Conservation (phyloP, 257 asterid genomes). For the Galeopsis tetrahit region DNA sequence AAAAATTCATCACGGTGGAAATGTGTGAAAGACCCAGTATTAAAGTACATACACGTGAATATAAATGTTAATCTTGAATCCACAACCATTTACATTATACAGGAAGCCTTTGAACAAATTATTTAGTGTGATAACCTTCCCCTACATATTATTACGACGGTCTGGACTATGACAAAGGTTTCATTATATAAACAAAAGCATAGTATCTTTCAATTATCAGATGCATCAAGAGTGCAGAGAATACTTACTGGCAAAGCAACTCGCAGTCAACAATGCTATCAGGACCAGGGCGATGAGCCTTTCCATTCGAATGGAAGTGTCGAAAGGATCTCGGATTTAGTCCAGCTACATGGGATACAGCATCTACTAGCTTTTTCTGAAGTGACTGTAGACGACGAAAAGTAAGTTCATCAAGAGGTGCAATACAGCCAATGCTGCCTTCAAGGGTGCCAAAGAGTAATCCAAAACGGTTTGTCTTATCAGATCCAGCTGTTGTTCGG, state of each 20-base stretch:
- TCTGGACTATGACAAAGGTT: too few species aligned
- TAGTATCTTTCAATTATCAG: too few species aligned
- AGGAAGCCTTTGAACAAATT: too few species aligned
- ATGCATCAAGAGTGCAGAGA: neutral
- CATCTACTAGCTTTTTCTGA: conserved; percentile 90
- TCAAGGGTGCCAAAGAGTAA: conserved; percentile 88
- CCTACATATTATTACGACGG: too few species aligned
- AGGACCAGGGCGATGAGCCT: conserved; percentile 98
- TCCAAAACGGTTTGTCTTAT: conserved; percentile 93
- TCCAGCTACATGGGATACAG: conserved; percentile 90
- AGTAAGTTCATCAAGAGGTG: conserved; percentile 94
- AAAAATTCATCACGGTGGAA: too few species aligned
- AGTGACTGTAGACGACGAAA: conserved; percentile 95
- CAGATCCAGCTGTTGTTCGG: conserved; percentile 70
- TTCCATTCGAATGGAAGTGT: conserved; percentile 83
- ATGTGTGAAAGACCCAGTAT: too few species aligned
- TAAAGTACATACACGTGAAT: too few species aligned
- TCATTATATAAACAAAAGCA: neutral
- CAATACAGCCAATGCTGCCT: conserved; percentile 94
- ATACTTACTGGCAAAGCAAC: conserved; percentile 85
- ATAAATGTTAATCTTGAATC: too few species aligned
- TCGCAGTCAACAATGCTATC: conserved; percentile 93
- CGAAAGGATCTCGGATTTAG: conserved; percentile 91
- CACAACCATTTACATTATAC: too few species aligned
- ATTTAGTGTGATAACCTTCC: too few species aligned